phyloP scores from a whole-genome alignment of 2,329 filamentous ascomycete genomes.

The Phaeoacremonium minimum region DNA sequence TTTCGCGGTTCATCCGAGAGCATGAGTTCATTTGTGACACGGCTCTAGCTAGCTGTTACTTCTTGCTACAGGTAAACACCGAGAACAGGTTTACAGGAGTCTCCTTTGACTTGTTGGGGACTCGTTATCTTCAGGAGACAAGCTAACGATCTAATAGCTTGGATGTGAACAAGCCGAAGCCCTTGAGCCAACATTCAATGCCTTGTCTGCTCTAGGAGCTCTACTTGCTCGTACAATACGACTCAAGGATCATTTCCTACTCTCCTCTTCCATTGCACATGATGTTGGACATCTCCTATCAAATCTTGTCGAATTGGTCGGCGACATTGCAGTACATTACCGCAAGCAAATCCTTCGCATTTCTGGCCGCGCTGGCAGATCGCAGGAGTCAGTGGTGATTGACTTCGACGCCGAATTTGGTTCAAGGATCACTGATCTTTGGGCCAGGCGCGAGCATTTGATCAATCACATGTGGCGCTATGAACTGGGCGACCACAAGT shows the following conservation, averaged over 20 bases:
- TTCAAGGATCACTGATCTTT: conserved; percentile 25
- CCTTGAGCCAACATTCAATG: conserved; percentile 31
- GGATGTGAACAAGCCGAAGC: conserved; percentile 30
- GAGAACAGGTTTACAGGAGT: too few relatives aligned
- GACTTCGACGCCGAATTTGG: conserved; percentile 32
- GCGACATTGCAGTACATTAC: conserved; percentile 28
- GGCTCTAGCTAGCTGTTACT: conserved; percentile 29
- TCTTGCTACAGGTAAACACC: conserved; percentile 29
- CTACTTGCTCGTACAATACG: conserved; percentile 29
- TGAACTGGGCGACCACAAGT: conserved; percentile 19
- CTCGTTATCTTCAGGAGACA: too few relatives aligned
- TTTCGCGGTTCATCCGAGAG: conserved; percentile 21
- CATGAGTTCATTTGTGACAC: conserved; percentile 19
- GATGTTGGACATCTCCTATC: conserved; percentile 27
- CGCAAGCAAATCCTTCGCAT: conserved; percentile 25
- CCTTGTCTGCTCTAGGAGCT: conserved; percentile 31
- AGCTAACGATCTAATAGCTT: too few relatives aligned
- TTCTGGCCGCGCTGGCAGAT: conserved; percentile 8
- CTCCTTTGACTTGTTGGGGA: too few relatives aligned
- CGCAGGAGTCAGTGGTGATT: conserved; percentile 17
- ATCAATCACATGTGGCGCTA: conserved; percentile 28
- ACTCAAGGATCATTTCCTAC: conserved; percentile 27
- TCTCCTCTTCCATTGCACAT: conserved; percentile 22
- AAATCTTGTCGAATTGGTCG: conserved; percentile 26
- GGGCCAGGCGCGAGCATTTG: conserved; percentile 23